Conservation (phyloP, 805 yeast species). For the Candida maris region DNA sequence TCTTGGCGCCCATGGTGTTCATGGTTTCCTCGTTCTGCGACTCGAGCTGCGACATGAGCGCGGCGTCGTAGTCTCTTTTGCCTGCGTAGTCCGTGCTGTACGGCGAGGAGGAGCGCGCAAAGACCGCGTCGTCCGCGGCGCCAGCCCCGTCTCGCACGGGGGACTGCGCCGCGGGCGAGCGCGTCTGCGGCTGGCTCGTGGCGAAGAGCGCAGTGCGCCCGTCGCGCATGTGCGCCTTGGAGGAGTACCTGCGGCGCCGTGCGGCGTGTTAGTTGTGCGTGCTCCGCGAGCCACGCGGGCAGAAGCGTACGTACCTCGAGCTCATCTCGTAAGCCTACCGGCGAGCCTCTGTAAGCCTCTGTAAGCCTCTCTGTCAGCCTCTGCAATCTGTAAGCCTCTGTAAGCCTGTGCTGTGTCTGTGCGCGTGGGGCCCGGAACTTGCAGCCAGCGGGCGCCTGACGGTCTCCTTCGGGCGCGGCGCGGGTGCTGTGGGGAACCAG, state of each 20-base stretch:
- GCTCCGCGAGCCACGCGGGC: neutral
- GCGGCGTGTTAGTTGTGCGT: constrained; percentile 9
- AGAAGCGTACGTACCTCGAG: constrained; percentile 15
- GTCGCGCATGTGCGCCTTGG: constrained; percentile 30
- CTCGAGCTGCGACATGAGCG: constrained; percentile 56
- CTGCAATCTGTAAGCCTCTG: no score
- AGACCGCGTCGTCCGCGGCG: constrained; percentile 6
- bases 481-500: no score
- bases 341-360: no score
- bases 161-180: constrained; percentile 13
- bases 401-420: no score
- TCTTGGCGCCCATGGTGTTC: constrained; percentile 49
- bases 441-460: no score
- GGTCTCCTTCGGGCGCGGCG: no score
- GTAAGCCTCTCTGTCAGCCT: no score
- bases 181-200: constrained; percentile 16
- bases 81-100: constrained; percentile 30
- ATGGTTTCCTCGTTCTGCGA: constrained; percentile 63
- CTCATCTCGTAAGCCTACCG: constrained; percentile 14
- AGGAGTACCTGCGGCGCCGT: constrained; percentile 26
- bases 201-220: constrained; percentile 26
- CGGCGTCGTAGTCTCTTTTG: constrained; percentile 44
- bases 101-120: constrained; percentile 37
- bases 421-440: no score
- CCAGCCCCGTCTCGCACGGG: constrained; percentile 7